phyloP scores from a whole-genome alignment of 1,284 basidiomycete species.

The Bjerkandera adusta region DNA sequence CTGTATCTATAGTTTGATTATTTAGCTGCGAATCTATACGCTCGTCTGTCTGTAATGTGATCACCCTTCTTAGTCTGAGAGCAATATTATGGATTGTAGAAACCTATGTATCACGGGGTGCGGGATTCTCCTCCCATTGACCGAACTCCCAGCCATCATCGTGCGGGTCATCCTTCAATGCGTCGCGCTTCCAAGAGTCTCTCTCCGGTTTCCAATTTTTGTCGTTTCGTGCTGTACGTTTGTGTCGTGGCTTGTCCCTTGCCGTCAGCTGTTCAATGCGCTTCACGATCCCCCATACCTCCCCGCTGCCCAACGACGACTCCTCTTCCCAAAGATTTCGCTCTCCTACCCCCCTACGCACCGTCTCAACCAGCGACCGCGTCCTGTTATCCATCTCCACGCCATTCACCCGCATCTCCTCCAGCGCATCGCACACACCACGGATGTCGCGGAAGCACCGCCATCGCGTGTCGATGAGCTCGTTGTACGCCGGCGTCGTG shows the following conservation, averaged over 20 bases:
- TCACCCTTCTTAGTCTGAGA: not conserved
- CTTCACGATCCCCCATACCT: constrained; percentile 39
- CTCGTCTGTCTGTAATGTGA: not conserved
- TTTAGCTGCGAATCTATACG: not conserved
- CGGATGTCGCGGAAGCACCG: constrained; percentile 75
- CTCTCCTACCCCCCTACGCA: constrained; percentile 63
- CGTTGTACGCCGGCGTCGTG: constrained; percentile 82
- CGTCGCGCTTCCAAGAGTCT: constrained; percentile 25
- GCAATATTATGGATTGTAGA: not conserved
- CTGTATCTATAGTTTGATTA: not conserved
- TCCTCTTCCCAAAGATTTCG: constrained; percentile 50
- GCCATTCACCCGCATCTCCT: constrained; percentile 82
- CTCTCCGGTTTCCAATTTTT: constrained; percentile 19
- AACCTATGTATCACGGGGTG: too few species aligned
- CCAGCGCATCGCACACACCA: constrained; percentile 67
- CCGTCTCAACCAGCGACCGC: constrained; percentile 54
- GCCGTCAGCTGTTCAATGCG: constrained; percentile 37
- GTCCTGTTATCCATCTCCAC: constrained; percentile 66
- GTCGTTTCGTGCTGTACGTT: not conserved
- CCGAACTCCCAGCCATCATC: constrained; percentile 23
- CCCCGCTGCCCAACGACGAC: constrained; percentile 37
- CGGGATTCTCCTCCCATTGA: constrained; percentile 21
- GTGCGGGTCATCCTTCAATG: constrained; percentile 15
- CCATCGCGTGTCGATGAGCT: constrained; percentile 81
- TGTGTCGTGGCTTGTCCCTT: constrained; percentile 1